Evolutionary conservation across 352 stramenopile genomes (phyloP), one percentile per base, ranked within the genome.

Genomic region (Phytophthora hibernalis): DNA sequence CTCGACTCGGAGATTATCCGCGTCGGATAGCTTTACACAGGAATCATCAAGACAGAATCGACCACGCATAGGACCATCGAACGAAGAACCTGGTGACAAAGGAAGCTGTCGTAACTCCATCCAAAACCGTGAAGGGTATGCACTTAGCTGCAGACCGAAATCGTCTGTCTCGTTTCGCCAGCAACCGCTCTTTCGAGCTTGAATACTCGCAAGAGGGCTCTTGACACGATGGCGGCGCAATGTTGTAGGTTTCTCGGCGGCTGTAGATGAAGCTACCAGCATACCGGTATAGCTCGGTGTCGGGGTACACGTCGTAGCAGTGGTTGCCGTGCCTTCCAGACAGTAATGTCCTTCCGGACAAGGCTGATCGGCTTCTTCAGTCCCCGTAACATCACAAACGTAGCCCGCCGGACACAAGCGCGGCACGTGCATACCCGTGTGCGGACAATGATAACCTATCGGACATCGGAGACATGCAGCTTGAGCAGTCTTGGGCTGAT

Each of bases 321-420:
- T 92, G 0, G 96, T 99, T 8, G 95, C 96, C 9, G 97, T 99
- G 18, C 97, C 96, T 71, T 97, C 92, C 13, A 98, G 80, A 59
- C 97, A 99, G 76, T 97, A 98, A 67, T 98, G 96, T 0, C 96
- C 96, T 58, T 93, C 82, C 18, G 97, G 97, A 74, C 97, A 99
- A 16, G 94, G 96, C 61, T 98, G 86, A n/a, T 96, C 86, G 5
- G 85, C 88, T 9, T 88, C 76, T 64, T 95, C 78, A 24, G 98
- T 97, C 22, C 97, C 97, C 2, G 89, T 98, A 10, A 98, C 91
- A 48, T 99, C 95, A 57, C 97, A 99, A 13, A 98, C 92, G 58
- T 92, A 98, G 9, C 96, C 95, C 1, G 95, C 89, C 2, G 97
- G 96, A 73, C 97, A 99, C 31, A 99, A 76, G 8, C 94, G 81